Conservation (phyloP, 768 basidiomycete species). For the Rhizopogon sp. region DNA sequence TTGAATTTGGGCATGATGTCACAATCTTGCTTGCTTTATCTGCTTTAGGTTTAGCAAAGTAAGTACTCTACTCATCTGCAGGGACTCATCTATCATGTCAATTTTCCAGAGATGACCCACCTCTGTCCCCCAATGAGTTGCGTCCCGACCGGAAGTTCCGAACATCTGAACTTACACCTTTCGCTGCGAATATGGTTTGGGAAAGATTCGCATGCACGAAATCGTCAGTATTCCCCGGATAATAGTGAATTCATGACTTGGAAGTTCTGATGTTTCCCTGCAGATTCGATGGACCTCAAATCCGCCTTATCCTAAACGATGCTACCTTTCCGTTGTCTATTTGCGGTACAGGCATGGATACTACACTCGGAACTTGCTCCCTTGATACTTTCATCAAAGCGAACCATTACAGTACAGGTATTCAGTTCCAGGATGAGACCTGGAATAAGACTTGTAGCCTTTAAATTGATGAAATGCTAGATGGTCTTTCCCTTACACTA, state of each 20-base stretch:
- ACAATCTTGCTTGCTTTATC: constrained; percentile 31
- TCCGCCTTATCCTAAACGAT: constrained; percentile 38
- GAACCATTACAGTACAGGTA: constrained; percentile 20
- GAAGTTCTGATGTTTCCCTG: not conserved
- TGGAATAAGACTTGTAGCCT: constrained; percentile 34
- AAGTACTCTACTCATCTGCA: not conserved
- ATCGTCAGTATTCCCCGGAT: constrained; percentile 17
- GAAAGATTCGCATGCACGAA: constrained; percentile 34
- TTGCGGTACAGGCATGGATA: constrained; percentile 28
- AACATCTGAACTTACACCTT: constrained; percentile 37
- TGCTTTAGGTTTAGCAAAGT: constrained; percentile 30
- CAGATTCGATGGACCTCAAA: constrained; percentile 30
- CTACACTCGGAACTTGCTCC: constrained; percentile 32
- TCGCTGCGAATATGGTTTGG: constrained; percentile 40
- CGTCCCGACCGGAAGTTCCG: constrained; percentile 28
- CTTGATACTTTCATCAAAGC: constrained; percentile 28
- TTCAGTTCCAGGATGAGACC: constrained; percentile 25
- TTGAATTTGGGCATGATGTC: constrained; percentile 36
- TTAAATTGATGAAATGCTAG: not conserved
- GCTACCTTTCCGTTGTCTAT: constrained; percentile 32
- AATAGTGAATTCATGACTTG: not conserved
- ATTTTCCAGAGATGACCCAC: constrained; percentile 25
- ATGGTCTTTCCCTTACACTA: not conserved
- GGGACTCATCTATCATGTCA: not conserved
- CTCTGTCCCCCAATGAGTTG: constrained; percentile 24